Base-by-base conservation (phyloP, 768 basidiomycete genomes). In the Hydnomerulius pinastri region DNA sequence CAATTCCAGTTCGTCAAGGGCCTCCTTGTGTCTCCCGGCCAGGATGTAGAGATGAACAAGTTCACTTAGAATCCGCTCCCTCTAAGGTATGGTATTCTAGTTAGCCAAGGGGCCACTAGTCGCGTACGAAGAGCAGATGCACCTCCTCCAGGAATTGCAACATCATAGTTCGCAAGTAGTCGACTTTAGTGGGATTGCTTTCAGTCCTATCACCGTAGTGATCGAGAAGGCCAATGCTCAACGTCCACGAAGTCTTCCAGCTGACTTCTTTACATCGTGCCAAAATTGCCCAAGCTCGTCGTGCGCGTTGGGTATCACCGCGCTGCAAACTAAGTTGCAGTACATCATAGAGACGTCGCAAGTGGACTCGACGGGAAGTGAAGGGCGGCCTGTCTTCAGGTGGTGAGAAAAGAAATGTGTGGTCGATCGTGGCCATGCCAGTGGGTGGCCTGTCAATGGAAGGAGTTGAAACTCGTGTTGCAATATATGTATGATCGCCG, bases 1-100 rank as follows among this genome's bases (percentile, higher is more conserved):
- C 91, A 94, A 76, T 63, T 94, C 90, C 11, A 96, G 71, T 63
- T 97, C 90, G 53, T 92, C 87, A 47, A 93, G 71, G 1, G 93
- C 94, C 46, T 86, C 82, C 48, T 77, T 75, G 58, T 87, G 75
- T 60, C 76, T 77, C 4, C 73, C 77, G 17, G 75, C 65, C 17
- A 78, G 57, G 48, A 93, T 81, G 18, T 93, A 73, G 27, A 81
- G 75, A 21, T 92, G 75, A 9, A 88, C 71, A 4, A 95, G 69
- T 62, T 95, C 92, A 58, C 82, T 81, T 9, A 97, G 73, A 35
- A 96, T 83, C 21, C 69, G 55, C 67, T 91, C 87, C 59, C 81
- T 82, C 93, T 96, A 59, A 21, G 35, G 7, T 9, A 39, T 17
- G 27, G 23, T 15, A 46, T 42, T 17, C n/a, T 10, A 17, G 45